These are phyloP conservation scores for Pseudozyma sp. DNA, from an alignment of 1,284 basidiomycete genomes.

Conservation along the genomic window DNA sequence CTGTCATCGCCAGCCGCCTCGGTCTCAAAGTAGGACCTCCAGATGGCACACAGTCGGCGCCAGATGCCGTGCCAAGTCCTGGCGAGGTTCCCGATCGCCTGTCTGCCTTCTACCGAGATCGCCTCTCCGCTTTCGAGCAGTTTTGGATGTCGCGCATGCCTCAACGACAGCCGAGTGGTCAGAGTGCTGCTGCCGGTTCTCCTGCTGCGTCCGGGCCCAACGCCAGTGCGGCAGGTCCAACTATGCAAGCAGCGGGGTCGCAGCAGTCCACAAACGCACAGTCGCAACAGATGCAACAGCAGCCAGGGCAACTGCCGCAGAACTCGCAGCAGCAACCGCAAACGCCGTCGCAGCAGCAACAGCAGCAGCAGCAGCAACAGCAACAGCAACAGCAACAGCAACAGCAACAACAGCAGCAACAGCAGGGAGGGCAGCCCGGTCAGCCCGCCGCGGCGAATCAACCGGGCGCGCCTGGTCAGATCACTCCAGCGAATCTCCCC, in stretches of 20 bases:
- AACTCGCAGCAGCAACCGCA: slow-evolving; percentile 25
- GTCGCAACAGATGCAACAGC: slow-evolving; percentile 19
- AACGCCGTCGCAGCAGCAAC: slow-evolving; percentile 13
- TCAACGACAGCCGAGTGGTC: slow-evolving; percentile 40
- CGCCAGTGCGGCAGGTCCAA: slow-evolving; percentile 11
- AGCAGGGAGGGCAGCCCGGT: slow-evolving; percentile 1
- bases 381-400: slow-evolving; percentile 11
- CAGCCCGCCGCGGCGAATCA: slow-evolving; percentile 8
- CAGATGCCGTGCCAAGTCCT: slow-evolving; percentile 51
- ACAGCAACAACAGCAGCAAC: slow-evolving; percentile 7
- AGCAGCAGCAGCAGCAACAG: slow-evolving; percentile 13
- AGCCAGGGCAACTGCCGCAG: slow-evolving; percentile 17
- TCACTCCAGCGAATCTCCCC: slow-evolving; percentile 37
- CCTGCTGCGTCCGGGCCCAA: slow-evolving; percentile 23
- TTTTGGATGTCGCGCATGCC: slow-evolving; percentile 62
- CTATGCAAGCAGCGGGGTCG: slow-evolving; percentile 9
- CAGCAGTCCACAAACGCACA: slow-evolving; percentile 6
- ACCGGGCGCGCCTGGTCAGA: slow-evolving; percentile 14
- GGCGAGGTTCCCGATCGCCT: slow-evolving; percentile 61
- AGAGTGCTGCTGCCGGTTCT: slow-evolving; percentile 33
- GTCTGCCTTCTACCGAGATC: slow-evolving; percentile 57
- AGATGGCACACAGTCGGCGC: slow-evolving; percentile 36
- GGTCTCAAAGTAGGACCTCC: slow-evolving; percentile 57
- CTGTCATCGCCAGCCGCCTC: slow-evolving; percentile 56
- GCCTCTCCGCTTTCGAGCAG: slow-evolving; percentile 59